Evolutionary conservation across 2,329 filamentous ascomycete genomes (phyloP), one percentile per base, ranked within the genome.

Genomic region (Verticillium alfalfae): DNA sequence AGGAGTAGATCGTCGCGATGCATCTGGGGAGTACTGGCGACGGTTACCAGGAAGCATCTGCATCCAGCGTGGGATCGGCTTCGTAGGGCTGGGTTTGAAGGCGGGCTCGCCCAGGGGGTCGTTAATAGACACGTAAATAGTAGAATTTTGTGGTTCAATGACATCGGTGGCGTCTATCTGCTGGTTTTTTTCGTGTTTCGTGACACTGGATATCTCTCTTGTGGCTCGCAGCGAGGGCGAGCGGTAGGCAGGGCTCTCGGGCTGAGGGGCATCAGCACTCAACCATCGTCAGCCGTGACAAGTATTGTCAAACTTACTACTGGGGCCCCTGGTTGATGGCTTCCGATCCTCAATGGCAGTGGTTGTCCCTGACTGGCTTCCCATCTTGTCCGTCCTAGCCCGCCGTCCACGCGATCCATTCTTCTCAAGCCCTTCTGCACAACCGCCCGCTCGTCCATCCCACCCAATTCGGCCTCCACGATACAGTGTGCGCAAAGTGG

Each of bases 11-110:
- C 38, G 64, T 34, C 60, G 65, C 57, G 34, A 22, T 2, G 18
- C 18, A 12, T 52, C 18, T 9, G 45, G 45, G 18, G 26, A 52
- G 45, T 52, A 26, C 45, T 22, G n/a, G 9, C n/a, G 18, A 22
- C 45, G n/a, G 45, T 52, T 52, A 18, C 49, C 57, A 6, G 57
- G 57, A 2, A 58, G 16, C 16, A 49, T 49, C 56, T 73, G 75
- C 78, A 83, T 83, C 69, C 78, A 80, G 15, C 66, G 62, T 0
- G 83, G 83, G 12, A 85, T 76, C 1, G 82, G 80, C 63, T 85
- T 86, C 12, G 80, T 75, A 4, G 74, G 77, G 59, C 76, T 78
- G 1, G 81, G 79, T 63, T 72, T 75, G 67, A 85, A 85, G 2
- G 78, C 73, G 4, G 74, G 71, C 10, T 75, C 70, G 15, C 79